Percentiles rank a stretch among this genome's conserved stretches.
Conservation (phyloP, 176 grass and related monocot species). For the barley (Hordeum vulgare) region DNA sequence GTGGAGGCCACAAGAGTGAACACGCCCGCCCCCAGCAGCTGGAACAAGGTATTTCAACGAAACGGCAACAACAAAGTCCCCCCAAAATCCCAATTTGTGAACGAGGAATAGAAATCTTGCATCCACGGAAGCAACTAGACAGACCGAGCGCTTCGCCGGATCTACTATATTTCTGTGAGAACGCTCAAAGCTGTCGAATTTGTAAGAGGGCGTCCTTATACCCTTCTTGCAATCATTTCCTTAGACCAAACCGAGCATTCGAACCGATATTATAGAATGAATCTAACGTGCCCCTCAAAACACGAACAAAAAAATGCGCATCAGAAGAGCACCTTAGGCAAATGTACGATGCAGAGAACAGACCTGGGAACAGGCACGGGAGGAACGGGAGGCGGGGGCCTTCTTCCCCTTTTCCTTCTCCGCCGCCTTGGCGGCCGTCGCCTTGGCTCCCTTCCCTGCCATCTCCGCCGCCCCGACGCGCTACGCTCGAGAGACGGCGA, state of each 20-base stretch:
- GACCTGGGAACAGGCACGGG: constrained; percentile 35
- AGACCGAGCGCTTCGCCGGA: background rate
- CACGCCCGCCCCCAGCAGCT: background rate
- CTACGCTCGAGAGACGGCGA: background rate
- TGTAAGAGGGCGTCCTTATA: background rate
- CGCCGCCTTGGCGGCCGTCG: constrained; percentile 34
- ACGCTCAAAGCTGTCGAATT: background rate
- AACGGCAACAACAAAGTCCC: background rate
- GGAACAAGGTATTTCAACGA: background rate
- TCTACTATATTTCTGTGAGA: background rate
- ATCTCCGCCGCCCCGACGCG: background rate
- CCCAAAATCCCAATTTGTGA: background rate
- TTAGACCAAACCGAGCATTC: background rate
- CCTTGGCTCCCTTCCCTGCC: constrained; percentile 57
- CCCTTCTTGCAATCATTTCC: background rate
- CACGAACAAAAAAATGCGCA: background rate
- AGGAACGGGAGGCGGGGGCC: constrained; percentile 38
- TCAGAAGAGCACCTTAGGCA: background rate
- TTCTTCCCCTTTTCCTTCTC: constrained; percentile 66
- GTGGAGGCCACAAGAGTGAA: background rate
- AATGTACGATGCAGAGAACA: background rate
- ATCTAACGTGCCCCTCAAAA: background rate
- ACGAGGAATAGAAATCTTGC: background rate
- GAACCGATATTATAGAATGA: background rate
- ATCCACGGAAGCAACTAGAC: background rate